A percentile compares a stretch with the other conserved stretches of the same genome.
Conservation (phyloP, 805 yeast genomes). For the Millerago galiae region DNA sequence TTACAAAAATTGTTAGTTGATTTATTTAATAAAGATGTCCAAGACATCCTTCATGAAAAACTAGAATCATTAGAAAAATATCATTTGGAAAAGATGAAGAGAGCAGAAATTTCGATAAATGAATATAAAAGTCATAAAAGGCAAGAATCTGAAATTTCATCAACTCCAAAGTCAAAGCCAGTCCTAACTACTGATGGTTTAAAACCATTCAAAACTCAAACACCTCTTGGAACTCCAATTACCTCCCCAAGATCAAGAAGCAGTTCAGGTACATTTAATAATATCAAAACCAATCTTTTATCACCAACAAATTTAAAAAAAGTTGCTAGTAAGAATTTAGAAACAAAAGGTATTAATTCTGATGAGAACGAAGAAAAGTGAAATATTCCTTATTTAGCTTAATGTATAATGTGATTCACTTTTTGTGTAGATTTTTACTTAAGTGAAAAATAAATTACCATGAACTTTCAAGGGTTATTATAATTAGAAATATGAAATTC, state of each 20-base stretch:
- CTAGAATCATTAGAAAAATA: constrained; percentile 13
- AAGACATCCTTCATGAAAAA: constrained; percentile 8
- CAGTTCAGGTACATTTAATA: constrained; percentile 7
- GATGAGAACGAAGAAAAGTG: background rate
- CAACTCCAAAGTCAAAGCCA: constrained; percentile 1
- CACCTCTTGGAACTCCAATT: constrained; percentile 11
- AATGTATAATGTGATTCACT: background rate
- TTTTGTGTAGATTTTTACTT: too few species aligned
- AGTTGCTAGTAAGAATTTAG: too few species aligned
- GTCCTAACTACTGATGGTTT: constrained; percentile 12
- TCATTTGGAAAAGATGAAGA: constrained; percentile 12
- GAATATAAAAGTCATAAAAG: constrained; percentile 8
- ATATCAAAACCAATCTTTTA: constrained; percentile 4
- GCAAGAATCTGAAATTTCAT: constrained; percentile 7
- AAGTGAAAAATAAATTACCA: too few species aligned
- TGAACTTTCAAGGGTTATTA: too few species aligned
- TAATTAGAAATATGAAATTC: too few species aligned
- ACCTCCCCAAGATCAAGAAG: constrained; percentile 17
- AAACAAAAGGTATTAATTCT: too few species aligned
- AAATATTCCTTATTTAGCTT: background rate
- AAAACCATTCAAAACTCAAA: constrained; percentile 19
- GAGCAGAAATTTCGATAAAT: constrained; percentile 14
- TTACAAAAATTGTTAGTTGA: constrained; percentile 11
- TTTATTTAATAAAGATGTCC: constrained; percentile 9
- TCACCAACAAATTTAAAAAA: constrained; percentile 2